phyloP scores from a whole-genome alignment of 1,139 yeast genomes.

The Meyerozyma guilliermondii region DNA sequence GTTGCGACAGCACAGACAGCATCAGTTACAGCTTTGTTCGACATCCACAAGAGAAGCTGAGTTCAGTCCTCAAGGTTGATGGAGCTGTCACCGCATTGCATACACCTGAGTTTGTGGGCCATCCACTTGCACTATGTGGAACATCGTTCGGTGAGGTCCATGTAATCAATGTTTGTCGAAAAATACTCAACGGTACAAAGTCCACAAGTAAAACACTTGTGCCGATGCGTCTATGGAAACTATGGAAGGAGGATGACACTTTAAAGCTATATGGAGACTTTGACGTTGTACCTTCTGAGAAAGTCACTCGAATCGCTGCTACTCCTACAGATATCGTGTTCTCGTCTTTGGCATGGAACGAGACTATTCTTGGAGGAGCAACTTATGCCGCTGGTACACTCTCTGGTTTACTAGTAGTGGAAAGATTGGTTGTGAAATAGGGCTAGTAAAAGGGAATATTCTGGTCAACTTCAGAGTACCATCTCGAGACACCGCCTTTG shows the following conservation, averaged over 20 bases:
- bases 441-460: constrained; percentile 62
- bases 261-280: constrained; percentile 23
- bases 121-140: constrained; percentile 61
- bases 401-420: constrained; percentile 64
- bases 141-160: constrained; percentile 55
- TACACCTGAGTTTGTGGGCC: constrained; percentile 36
- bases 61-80: constrained; percentile 26
- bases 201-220: constrained; percentile 24
- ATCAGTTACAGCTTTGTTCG: constrained; percentile 25
- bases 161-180: constrained; percentile 32
- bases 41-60: constrained; percentile 33
- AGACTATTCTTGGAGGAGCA: constrained; percentile 44
- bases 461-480: constrained; percentile 62
- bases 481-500: constrained; percentile 69
- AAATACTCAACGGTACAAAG: constrained; percentile 30
- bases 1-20: constrained; percentile 25
- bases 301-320: constrained; percentile 24
- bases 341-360: constrained; percentile 61
- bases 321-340: constrained; percentile 53
- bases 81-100: constrained; percentile 24
- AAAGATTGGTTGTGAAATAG: constrained; percentile 35
- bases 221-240: constrained; percentile 35
- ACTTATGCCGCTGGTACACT: constrained; percentile 63
- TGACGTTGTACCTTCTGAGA: constrained; percentile 25
- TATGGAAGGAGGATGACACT: constrained; percentile 13